phyloP scores from a whole-genome alignment of 345 rosid genomes.

The Syzygium aromaticum region DNA sequence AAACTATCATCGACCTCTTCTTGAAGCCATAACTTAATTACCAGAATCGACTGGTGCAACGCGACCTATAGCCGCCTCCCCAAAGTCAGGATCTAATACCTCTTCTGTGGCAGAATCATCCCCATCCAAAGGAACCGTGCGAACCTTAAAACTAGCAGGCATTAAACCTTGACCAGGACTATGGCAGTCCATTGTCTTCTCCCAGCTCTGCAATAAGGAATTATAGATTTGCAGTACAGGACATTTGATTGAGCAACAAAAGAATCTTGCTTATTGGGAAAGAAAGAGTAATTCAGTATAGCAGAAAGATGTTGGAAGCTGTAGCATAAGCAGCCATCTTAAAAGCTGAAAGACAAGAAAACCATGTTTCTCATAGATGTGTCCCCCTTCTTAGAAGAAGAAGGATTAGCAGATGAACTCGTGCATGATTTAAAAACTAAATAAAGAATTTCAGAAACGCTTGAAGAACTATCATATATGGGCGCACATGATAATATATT shows the following conservation, averaged over 20 bases:
- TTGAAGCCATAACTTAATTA: constrained; percentile 7
- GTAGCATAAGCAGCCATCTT: not conserved
- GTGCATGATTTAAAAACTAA: not conserved
- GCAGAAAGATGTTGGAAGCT: not conserved
- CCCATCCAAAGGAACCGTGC: constrained; percentile 60
- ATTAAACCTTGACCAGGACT: constrained; percentile 91
- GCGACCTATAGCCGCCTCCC: constrained; percentile 94
- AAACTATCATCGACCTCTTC: not conserved
- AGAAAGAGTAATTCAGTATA: not conserved
- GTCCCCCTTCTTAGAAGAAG: not conserved
- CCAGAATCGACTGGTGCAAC: constrained; percentile 96
- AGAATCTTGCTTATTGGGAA: not conserved
- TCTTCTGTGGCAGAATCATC: constrained; percentile 66
- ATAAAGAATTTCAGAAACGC: not conserved
- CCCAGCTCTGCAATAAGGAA: constrained; percentile 60
- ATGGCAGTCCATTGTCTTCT: constrained; percentile 89
- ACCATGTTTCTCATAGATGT: not conserved
- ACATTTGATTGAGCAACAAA: not conserved
- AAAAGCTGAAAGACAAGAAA: not conserved
- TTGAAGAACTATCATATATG: not conserved
- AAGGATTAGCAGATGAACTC: not conserved
- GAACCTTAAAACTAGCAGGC: constrained; percentile 96
- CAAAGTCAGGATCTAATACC: constrained; percentile 80
- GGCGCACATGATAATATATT: not conserved
- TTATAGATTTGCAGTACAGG: not conserved